Base-by-base conservation (phyloP, 2,329 filamentous ascomycete genomes). In the Lasiodiplodia theobromae region DNA sequence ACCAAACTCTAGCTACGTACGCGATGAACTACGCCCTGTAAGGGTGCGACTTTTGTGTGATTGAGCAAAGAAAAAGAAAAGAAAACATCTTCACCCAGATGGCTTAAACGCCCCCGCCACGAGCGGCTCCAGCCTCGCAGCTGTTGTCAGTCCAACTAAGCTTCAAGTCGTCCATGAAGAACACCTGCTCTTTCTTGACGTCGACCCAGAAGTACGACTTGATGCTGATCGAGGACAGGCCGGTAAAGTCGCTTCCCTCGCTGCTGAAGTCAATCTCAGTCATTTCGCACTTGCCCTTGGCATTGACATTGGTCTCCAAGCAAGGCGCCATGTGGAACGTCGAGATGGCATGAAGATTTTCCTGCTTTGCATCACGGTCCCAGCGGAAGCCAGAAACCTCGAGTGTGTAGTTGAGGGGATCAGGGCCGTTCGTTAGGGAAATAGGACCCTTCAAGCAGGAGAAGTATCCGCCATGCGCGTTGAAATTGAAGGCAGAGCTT, bases 61-160 rank as follows among this genome's bases (percentile, higher is more conserved):
- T 18, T 44, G 16, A 28, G 31, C 10, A 54, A 31, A 54, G 40
- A n/a, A 25, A 47, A 37, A 53, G 12, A 5, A 64, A 53, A 16
- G 18, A 3, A 63, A 21, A 10, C 34, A 6, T 21, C 6, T 3
- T 25, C 38, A 23, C 31, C 23, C 16, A 12, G n/a, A 40, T 12
- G 28, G 47, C 28, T 28, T 49, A 28, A n/a, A 21, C 11, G n/a
- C 8, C 44, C 12, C 76, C 73, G 47, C 77, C 74, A 54, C 79
- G 74, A 69, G 77, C 38, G 18, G 78, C 74, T 2, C 81, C 85
- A 65, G 85, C 84, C 44, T 76, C 78, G 71, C 85, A 86, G 51
- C 77, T 83, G 70, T 82, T 82, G 76, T 86, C 82, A 68, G 76
- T 80, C 85, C 85, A 87, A 52, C 78, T 80, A 73, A 86, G 73